phyloP scores from a whole-genome alignment of 768 basidiomycete genomes.

The Leccinum variicolor region DNA sequence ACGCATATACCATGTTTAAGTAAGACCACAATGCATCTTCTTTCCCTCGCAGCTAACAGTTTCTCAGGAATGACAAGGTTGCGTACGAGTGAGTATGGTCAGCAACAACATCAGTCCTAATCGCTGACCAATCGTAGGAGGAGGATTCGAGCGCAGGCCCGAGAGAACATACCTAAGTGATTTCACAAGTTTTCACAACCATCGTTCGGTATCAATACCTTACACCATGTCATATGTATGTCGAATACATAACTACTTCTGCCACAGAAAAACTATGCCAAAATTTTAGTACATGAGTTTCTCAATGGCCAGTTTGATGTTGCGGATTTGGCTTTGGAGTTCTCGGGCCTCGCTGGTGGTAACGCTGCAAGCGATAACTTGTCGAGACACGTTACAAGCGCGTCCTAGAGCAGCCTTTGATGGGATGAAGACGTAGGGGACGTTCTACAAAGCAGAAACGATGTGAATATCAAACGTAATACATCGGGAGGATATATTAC shows the following conservation, averaged over 20 bases:
- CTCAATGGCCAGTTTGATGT: conserved; percentile 81
- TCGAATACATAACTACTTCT: conserved; percentile 9
- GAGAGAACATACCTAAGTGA: conserved; percentile 86
- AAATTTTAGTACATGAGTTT: conserved; percentile 48
- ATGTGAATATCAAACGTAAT: background rate
- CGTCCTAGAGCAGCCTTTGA: conserved; percentile 94
- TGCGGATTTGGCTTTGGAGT: conserved; percentile 82
- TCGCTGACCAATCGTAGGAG: conserved; percentile 44
- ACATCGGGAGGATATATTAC: conserved; percentile 34
- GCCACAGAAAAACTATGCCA: background rate
- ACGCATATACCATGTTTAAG: conserved; percentile 99
- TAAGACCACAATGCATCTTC: conserved; percentile 38
- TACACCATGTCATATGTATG: conserved; percentile 7
- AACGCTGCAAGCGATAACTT: conserved; percentile 93
- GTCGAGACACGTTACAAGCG: conserved; percentile 92
- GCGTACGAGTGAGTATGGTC: conserved; percentile 78
- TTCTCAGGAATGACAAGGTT: conserved; percentile 79
- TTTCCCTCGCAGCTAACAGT: conserved; percentile 6
- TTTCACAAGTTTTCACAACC: background rate
- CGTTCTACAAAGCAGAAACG: conserved; percentile 57
- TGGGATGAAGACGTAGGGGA: conserved; percentile 93
- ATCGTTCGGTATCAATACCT: background rate
- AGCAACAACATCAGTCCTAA: background rate
- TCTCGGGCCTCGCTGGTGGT: conserved; percentile 96
- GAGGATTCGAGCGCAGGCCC: conserved; percentile 79